phyloP scores from a whole-genome alignment of 2,329 filamentous ascomycete species.

The Fusarium multiceps region DNA sequence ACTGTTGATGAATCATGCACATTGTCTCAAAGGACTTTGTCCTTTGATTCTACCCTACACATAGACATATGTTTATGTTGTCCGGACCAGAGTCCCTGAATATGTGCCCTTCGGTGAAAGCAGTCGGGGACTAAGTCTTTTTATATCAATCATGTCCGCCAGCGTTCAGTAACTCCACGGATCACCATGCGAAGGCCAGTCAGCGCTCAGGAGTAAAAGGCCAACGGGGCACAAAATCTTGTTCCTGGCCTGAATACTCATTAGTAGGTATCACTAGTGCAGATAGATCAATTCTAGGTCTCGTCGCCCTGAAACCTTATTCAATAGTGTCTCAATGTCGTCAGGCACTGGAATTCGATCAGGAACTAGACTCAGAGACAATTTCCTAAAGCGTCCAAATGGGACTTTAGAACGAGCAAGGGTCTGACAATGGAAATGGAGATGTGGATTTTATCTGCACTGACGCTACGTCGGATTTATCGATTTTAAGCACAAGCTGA shows the following conservation, averaged over 20 bases:
- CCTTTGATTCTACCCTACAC: neutral
- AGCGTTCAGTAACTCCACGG: neutral
- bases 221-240: neutral
- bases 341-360: slow-evolving; percentile 22
- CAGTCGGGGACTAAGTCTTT: fast-evolving
- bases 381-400: slow-evolving; percentile 6
- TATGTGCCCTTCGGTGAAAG: neutral
- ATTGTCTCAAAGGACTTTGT: neutral
- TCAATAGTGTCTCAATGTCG: neutral
- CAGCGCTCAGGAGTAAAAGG: slow-evolving; percentile 3
- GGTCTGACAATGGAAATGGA: too few species aligned
- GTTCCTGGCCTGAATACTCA: slow-evolving; percentile 11
- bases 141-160: neutral
- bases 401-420: neutral
- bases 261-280: neutral
- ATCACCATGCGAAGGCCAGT: neutral
- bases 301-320: slow-evolving; percentile 18
- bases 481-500: neutral
- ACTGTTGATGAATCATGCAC: neutral
- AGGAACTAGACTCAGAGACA: slow-evolving; percentile 3
- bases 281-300: slow-evolving; percentile 7
- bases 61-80: fast-evolving
- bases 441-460: too few species aligned
- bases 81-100: fast-evolving
- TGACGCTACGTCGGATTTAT: neutral